A percentile compares a stretch with the other conserved stretches of the same genome.
Conservation (phyloP, 179 eudicot genomes). For the Carnegiea gigantea region DNA sequence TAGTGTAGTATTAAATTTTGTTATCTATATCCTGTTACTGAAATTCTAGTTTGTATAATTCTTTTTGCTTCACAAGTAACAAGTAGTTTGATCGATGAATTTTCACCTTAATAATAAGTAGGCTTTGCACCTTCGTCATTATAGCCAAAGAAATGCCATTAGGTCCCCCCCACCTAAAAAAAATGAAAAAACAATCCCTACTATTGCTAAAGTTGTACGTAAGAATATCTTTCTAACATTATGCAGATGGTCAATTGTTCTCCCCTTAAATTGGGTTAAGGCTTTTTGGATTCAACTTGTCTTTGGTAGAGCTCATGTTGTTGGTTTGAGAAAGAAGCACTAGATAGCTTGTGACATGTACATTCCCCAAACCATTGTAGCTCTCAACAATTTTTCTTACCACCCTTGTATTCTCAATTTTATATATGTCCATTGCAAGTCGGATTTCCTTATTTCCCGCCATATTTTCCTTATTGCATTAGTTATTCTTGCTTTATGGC, state of each 20-base stretch:
- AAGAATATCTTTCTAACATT: slow-evolving; percentile 11
- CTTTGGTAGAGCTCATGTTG: slow-evolving; percentile 72
- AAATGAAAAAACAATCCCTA: too few relatives aligned
- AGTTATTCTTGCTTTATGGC: slow-evolving; percentile 55
- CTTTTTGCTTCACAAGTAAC: background rate
- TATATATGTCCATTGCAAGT: slow-evolving; percentile 43
- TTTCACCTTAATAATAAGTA: background rate
- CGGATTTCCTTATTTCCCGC: slow-evolving; percentile 73
- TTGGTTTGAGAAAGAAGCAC: slow-evolving; percentile 85
- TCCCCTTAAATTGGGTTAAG: slow-evolving; percentile 84
- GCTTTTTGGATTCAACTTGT: slow-evolving; percentile 75
- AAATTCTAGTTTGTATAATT: background rate
- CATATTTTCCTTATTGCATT: slow-evolving; percentile 81
- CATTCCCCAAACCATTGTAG: slow-evolving; percentile 10
- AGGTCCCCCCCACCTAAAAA: background rate
- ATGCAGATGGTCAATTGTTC: slow-evolving; percentile 84
- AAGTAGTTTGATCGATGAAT: background rate
- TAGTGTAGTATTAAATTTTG: background rate
- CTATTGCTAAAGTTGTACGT: background rate
- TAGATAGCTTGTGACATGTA: slow-evolving; percentile 86
- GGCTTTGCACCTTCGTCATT: background rate
- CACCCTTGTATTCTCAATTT: background rate
- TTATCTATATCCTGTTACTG: background rate
- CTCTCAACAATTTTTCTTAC: slow-evolving; percentile 1
- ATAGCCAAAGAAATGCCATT: too few relatives aligned